These are phyloP conservation scores for Candida chilensis DNA, from an alignment of 805 yeast genomes.

Conservation along the genomic window DNA sequence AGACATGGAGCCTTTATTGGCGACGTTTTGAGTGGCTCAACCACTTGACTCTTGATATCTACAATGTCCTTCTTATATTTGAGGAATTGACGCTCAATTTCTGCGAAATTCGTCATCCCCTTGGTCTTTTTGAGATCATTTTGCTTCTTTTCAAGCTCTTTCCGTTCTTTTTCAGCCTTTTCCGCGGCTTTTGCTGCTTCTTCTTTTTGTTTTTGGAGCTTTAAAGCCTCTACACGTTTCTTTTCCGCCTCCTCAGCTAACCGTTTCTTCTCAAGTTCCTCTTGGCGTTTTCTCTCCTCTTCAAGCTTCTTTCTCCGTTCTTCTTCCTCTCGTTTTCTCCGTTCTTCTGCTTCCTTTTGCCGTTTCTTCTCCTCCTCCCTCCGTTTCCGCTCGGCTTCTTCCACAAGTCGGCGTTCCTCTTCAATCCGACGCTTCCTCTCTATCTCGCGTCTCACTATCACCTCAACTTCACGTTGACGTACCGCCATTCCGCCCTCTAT, in stretches of 20 bases:
- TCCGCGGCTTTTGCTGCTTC: constrained; percentile 1
- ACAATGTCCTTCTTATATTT: constrained; percentile 42
- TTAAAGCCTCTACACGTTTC: constrained; percentile 5
- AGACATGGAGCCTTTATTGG: constrained; percentile 44
- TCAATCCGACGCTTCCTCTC: background rate
- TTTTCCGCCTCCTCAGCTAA: constrained; percentile 9
- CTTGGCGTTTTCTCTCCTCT: constrained; percentile 6
- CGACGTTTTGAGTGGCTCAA: constrained; percentile 44
- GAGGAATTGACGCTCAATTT: constrained; percentile 32
- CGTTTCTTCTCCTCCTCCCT: constrained; percentile 19
- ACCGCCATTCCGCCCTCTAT: background rate
- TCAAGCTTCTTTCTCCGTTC: constrained; percentile 7
- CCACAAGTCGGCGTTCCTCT: background rate
- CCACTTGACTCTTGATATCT: constrained; percentile 53
- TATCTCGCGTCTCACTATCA: background rate
- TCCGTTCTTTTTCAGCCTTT: constrained; percentile 6
- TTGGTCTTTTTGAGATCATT: constrained; percentile 6
- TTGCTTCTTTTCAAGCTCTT: constrained; percentile 4
- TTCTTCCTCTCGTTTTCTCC: constrained; percentile 4
- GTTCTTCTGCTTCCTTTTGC: constrained; percentile 1
- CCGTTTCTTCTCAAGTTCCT: constrained; percentile 5
- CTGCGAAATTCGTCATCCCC: constrained; percentile 20
- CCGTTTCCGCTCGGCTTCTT: constrained; percentile 1
- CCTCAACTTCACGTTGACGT: background rate
- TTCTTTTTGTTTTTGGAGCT: constrained; percentile 1